Base-by-base conservation (phyloP, 2,329 filamentous ascomycete genomes). In the Mollisiaceae sp. region DNA sequence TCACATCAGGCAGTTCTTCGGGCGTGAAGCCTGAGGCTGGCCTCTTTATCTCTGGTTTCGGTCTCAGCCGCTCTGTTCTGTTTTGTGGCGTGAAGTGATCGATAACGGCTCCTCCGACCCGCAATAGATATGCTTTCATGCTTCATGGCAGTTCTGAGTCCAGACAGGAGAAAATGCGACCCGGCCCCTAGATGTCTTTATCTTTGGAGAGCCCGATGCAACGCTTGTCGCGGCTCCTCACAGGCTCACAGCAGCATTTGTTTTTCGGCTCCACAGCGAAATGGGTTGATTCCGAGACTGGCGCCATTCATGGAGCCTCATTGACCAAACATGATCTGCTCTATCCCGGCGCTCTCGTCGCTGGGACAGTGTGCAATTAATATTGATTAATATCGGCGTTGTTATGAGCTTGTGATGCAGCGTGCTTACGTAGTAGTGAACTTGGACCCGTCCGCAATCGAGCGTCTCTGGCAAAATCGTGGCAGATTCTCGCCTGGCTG, bases 211-310 rank as follows among this genome's bases (percentile, higher is more conserved):
- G 8, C 22, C 20, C 11, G 15, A 54, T 32, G 14, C 50, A 35
- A 54, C 24, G 14, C 50, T 54, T 22, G 24, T 32, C 32, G 50
- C 22, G 50, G 50, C 50, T 54, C 50, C 22, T 18, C 3, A 35
- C 50, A n/a, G 45, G n/a, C n/a, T n/a, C n/a, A n/a, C 45, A 22
- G 18, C 45, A 12, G 43, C 18, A n/a, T 6, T n/a, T 14, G 6
- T 8, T 50, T 50, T 50, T 50, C 45, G 45, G 45, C 24, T 50
- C 45, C n/a, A 50, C 20, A 14, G 24, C 24, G 47, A 24, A 35
- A 35, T 50, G 27, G 50, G 50, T 54, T 54, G 50, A 54, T 32
- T 32, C 50, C 50, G 50, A 54, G 45, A n/a, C 45, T 50, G n/a
- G n/a, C 20, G 20, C 45, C 22, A 27, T 22, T 27, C 27, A 24